Conservation (phyloP, 73 alveolate species). For the Paraurostyla sp. region DNA sequence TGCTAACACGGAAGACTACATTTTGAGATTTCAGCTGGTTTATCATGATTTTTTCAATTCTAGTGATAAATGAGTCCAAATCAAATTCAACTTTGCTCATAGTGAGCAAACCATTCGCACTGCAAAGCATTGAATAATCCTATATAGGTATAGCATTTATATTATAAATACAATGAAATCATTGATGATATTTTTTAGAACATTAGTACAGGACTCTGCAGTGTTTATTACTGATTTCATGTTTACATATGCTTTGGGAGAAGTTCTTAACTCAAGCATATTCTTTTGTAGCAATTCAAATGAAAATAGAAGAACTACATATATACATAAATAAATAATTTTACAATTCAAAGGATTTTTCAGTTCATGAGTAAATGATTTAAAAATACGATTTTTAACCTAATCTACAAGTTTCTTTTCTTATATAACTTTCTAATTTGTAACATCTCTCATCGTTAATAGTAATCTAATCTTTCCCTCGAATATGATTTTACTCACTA, state of each 20-base stretch:
- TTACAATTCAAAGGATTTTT: constrained; percentile 54
- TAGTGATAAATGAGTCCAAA: neutral
- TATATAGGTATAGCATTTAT: too few species aligned
- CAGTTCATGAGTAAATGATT: constrained; percentile 68
- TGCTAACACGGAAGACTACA: constrained; percentile 1
- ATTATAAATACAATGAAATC: constrained; percentile 50
- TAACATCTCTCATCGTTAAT: constrained; percentile 49
- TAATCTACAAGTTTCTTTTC: constrained; percentile 43
- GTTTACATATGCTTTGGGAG: neutral
- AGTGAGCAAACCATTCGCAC: neutral
- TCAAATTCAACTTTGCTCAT: neutral
- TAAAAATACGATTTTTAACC: constrained; percentile 36
- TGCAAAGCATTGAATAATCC: constrained; percentile 62
- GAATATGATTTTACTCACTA: constrained; percentile 44
- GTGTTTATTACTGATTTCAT: constrained; percentile 7
- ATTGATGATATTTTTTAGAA: constrained; percentile 33
- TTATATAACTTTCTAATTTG: constrained; percentile 43
- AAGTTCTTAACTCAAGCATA: neutral
- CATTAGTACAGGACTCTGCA: constrained; percentile 57
- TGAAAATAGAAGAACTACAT: constrained; percentile 24
- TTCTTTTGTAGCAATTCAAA: constrained; percentile 11
- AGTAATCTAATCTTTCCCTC: constrained; percentile 47
- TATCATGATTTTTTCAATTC: constrained; percentile 28
- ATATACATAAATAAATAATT: neutral
- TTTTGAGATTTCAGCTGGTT: neutral